These are phyloP conservation scores for Perkinsus marinus DNA, from an alignment of 169 alveolate species.

Conservation along the genomic window DNA sequence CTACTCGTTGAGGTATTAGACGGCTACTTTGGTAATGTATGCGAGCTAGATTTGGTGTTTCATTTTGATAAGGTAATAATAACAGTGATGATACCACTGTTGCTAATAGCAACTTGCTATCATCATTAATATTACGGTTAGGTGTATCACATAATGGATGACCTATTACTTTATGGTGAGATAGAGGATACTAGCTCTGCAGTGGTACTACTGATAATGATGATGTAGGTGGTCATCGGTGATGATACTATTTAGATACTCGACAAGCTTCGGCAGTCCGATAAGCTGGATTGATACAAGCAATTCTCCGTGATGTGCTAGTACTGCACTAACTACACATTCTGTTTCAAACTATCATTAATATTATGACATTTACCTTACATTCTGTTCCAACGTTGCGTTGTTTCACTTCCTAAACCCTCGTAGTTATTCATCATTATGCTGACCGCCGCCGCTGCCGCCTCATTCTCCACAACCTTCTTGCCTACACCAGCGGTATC, in stretches of 20 bases:
- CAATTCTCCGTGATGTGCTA: not conserved
- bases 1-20: constrained; percentile 66
- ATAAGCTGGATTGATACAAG: constrained; percentile 16
- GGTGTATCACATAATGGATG: constrained; percentile 34
- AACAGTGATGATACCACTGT: too few relatives aligned
- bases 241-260: not conserved
- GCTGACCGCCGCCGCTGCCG: too few relatives aligned
- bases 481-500: not conserved
- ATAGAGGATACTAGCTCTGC: constrained; percentile 39
- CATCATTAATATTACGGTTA: not conserved
- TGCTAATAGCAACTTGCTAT: not conserved
- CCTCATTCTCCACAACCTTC: not conserved
- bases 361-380: too few relatives aligned
- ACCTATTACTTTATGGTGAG: constrained; percentile 64
- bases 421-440: too few relatives aligned
- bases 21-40: constrained; percentile 67
- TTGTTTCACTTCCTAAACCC: too few relatives aligned
- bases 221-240: not conserved
- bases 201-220: constrained; percentile 4
- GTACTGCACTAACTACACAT: too few relatives aligned
- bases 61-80: constrained; percentile 72
- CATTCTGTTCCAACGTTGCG: too few relatives aligned
- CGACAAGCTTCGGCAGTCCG: not conserved
- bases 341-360: too few relatives aligned
- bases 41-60: constrained; percentile 73